Base-by-base conservation (phyloP, 441 rosid species). In the Hura crepitans region DNA sequence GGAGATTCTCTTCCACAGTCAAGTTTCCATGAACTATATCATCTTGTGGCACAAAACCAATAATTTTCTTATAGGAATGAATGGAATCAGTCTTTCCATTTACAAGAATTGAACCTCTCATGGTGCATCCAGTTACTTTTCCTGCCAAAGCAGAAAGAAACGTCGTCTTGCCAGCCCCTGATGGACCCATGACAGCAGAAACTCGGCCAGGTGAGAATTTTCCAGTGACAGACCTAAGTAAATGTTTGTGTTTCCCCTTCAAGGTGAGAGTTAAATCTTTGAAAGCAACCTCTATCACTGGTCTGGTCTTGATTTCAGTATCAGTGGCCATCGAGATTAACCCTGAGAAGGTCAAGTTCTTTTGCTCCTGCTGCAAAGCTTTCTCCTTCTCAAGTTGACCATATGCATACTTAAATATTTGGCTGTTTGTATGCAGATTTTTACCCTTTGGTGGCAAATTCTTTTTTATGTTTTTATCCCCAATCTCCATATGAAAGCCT, bases 101-200 rank as follows among this genome's bases (percentile, higher is more conserved):
- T 64, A 96, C 82, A 20, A 87, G 92, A 85, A 93, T 81, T 80
- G 76, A 78, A 39, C 98, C 97, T 45, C 74, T 72, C 80, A 89
- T 81, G 11, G 62, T 71, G 80, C 99, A 93, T 23, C 97, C 99
- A 15, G 87, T 64, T 76, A 91, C 88, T 80, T 90, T 88, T 30
- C 99, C 99, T 8, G 89, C 84, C 75, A 96, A 77, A 77, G 99
- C 98, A 74, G 96, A 87, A 66, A 96, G 86, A 81, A 96, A 96
- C 27, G 99, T 93, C 7, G 99, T 91, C 81, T 96, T 96, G 28
- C 99, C 99, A 23, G 99, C 98, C 43, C 98, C 98, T n/a, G 99
- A 96, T 43, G 99, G 98, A 59, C 98, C 99, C 98, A 93, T 96
- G 43, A 96, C 99, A 37, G 98, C 97, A 30, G 96, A 91, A 72